A percentile compares a stretch with the other conserved stretches of the same genome.
Evolutionary conservation across 2,329 filamentous ascomycete genomes (phyloP).

Genomic region (Penicillium sp.): DNA sequence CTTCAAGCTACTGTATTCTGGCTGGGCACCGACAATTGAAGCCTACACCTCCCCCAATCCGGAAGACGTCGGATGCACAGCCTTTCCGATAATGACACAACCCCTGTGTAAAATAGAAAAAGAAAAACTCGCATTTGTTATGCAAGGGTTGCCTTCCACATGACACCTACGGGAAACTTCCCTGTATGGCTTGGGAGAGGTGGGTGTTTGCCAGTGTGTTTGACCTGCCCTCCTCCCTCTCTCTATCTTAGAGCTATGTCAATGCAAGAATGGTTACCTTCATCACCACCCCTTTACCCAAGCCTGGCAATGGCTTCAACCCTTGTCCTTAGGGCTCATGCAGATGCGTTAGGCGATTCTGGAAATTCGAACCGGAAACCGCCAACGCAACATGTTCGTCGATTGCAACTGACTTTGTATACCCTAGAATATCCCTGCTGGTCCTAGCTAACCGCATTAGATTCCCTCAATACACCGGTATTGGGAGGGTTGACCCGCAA

Average conservation of each 20-base stretch:
- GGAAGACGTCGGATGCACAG: neutral
- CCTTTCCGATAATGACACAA: neutral
- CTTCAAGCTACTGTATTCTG: too few species aligned
- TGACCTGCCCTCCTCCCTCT: too few species aligned
- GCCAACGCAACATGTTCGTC: neutral
- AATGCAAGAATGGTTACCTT: too few species aligned
- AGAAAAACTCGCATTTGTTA: neutral
- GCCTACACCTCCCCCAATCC: neutral
- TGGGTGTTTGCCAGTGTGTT: neutral
- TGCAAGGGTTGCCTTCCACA: neutral
- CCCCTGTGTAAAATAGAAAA: neutral
- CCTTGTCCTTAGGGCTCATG: neutral
- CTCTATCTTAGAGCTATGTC: too few species aligned
- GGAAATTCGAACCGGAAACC: neutral
- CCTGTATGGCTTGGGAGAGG: neutral
- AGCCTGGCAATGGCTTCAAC: too few species aligned
- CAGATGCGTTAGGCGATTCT: neutral
- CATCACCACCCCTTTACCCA: too few species aligned
- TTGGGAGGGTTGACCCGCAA: conserved; percentile 34
- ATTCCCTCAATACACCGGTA: conserved; percentile 33
- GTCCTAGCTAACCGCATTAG: conserved; percentile 31
- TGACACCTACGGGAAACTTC: neutral
- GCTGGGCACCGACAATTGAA: neutral
- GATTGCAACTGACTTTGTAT: neutral
- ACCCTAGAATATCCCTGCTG: conserved; percentile 31